phyloP scores from a whole-genome alignment of 192 early-diverging fungal species.

The Backusella tuberculispora region DNA sequence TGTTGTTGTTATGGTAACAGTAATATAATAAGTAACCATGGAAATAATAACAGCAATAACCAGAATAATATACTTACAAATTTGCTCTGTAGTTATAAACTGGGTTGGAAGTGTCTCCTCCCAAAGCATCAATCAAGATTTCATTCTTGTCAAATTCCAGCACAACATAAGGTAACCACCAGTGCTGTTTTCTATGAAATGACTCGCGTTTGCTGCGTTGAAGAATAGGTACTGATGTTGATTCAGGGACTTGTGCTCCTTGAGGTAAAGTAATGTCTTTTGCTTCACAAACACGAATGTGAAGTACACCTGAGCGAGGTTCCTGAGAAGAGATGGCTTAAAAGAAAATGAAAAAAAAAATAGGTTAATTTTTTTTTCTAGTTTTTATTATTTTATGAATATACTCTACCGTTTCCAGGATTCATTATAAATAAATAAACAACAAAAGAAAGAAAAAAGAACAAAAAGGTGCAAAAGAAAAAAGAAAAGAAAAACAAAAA shows the following conservation, averaged over 20 bases:
- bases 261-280: conserved; percentile 72
- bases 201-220: conserved; percentile 60
- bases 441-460: conserved; percentile 1
- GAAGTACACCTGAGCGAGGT: conserved; percentile 57
- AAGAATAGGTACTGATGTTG: conserved; percentile 50
- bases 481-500: conserved; percentile 16
- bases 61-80: conserved; percentile 57
- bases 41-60: no score
- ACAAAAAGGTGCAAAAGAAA: conserved; percentile 22
- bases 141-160: conserved; percentile 97
- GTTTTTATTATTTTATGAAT: not conserved
- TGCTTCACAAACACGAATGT: conserved; percentile 84
- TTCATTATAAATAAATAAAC: not conserved
- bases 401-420: not conserved
- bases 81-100: conserved; percentile 78
- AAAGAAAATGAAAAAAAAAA: no score
- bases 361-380: not conserved
- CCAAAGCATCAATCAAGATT: conserved; percentile 79
- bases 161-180: conserved; percentile 87
- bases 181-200: conserved; percentile 50
- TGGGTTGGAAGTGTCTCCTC: conserved; percentile 77
- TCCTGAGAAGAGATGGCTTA: not conserved
- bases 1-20: not conserved
- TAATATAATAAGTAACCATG: no score
- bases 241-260: conserved; percentile 55